Evolutionary conservation across 1,284 basidiomycete genomes (phyloP), one percentile per base, ranked within the genome.

Genomic region (Ustilago crameri): DNA sequence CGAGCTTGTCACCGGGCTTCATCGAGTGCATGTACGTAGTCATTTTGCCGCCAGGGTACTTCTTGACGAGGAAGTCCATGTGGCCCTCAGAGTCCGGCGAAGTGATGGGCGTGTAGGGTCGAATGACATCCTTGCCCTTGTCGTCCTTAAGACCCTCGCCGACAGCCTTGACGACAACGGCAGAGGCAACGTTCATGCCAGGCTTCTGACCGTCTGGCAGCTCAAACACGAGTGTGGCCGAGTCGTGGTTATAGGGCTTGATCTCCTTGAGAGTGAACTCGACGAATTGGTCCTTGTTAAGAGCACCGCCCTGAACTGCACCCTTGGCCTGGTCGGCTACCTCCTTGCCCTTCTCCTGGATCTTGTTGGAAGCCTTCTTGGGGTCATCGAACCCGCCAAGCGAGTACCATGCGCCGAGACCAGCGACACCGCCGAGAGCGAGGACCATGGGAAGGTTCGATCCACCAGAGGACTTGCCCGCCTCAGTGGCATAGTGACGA

Each of bases 171-270:
- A 87, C 82, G 46, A 88, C 71, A 20, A 88, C 74, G 22, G 90
- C 84, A 85, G 88, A 85, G 32, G 87, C 81, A 47, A 93, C 88
- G 15, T 91, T 90, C 27, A 93, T 86, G 27, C 92, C 87, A 8
- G 92, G 90, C 3, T 90, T 90, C 68, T 91, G 88, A 65, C 90
- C 88, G 51, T 93, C 89, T 37, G 92, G 92, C 37, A 98, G 87
- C 79, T 90, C 90, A 82, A 98, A 96, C 58, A 91, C 86, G 85
- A 93, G 95, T 87, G 88, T 88, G 34, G 91, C 86, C 5, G 92
- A 90, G 85, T 95, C 93, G 87, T 95, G 91, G 87, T 95, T 98
- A 87, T 97, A 97, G 2, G 90, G 89, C 75, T 90, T 87, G 75
- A 97, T 86, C 81, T 90, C 88, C 85, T 91, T 91, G 78, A 98